A percentile compares a stretch with the other conserved stretches of the same genome.
phyloP scores from a whole-genome alignment of 768 basidiomycete genomes.

The Pisolithus orientalis region DNA sequence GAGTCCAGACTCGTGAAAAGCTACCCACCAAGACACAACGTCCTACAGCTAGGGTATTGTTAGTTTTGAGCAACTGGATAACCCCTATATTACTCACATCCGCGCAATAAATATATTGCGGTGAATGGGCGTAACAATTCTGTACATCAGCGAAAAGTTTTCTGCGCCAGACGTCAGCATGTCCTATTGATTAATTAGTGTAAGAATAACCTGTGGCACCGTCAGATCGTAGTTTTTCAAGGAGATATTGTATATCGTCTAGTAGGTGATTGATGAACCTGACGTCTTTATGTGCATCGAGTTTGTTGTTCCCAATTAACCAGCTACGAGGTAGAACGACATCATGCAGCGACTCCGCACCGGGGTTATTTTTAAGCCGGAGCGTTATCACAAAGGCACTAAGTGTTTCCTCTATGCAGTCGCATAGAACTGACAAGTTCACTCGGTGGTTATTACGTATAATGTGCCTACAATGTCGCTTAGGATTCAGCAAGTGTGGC shows the following conservation, averaged over 20 bases:
- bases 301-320: constrained; percentile 23
- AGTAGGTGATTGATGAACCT: constrained; percentile 8
- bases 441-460: constrained; percentile 32
- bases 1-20: not conserved
- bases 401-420: constrained; percentile 46
- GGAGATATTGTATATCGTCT: constrained; percentile 8
- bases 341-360: constrained; percentile 29
- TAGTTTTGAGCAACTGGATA: not conserved
- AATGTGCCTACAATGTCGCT: constrained; percentile 34
- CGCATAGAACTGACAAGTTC: constrained; percentile 44
- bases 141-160: too few relatives aligned
- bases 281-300: constrained; percentile 6
- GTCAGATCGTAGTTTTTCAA: too few relatives aligned
- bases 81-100: too few relatives aligned
- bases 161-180: too few relatives aligned
- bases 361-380: constrained; percentile 10
- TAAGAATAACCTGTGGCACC: too few relatives aligned
- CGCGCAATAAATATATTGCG: too few relatives aligned
- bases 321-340: constrained; percentile 51
- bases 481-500: not conserved
- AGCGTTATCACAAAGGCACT: constrained; percentile 33
- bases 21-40: constrained; percentile 2
- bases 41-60: constrained; percentile 36
- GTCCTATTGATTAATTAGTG: too few relatives aligned
- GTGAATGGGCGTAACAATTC: too few relatives aligned